These are phyloP conservation scores for Debaryomyces prosopidis DNA, from an alignment of 805 yeast genomes.

Conservation along the genomic window DNA sequence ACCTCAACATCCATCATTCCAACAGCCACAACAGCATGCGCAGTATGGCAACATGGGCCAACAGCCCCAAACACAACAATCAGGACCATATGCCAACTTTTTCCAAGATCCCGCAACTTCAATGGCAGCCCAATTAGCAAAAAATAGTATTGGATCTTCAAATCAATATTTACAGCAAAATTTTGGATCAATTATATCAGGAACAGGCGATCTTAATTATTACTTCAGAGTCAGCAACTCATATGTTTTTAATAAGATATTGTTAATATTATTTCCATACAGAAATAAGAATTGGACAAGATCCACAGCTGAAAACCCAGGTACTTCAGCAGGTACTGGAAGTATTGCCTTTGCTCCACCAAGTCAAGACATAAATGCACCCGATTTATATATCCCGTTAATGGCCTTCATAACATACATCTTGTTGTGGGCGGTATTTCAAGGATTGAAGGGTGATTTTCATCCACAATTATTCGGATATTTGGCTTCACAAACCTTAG, in stretches of 20 bases:
- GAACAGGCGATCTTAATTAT: constrained; percentile 61
- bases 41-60: constrained; percentile 18
- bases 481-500: constrained; percentile 82
- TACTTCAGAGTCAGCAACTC: constrained; percentile 91
- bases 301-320: constrained; percentile 19
- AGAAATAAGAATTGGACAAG: constrained; percentile 83
- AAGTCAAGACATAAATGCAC: constrained; percentile 85
- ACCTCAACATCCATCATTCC: constrained; percentile 20
- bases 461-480: constrained; percentile 91
- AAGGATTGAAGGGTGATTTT: constrained; percentile 85
- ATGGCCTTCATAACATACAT: constrained; percentile 92
- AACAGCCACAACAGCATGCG: constrained; percentile 15
- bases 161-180: constrained; percentile 78
- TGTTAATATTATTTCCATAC: constrained; percentile 82
- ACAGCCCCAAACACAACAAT: constrained; percentile 25
- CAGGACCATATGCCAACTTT: constrained; percentile 34
- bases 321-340: constrained; percentile 17
- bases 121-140: constrained; percentile 86
- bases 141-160: constrained; percentile 78
- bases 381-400: constrained; percentile 92
- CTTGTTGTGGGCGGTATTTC: constrained; percentile 75
- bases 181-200: constrained; percentile 51
- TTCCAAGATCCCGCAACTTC: constrained; percentile 79
- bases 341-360: constrained; percentile 65
- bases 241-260: constrained; percentile 75